Percentiles rank a stretch among this genome's conserved stretches.
These are phyloP conservation scores for Cryoendolithus antarcticus DNA, from an alignment of 2,329 filamentous ascomycete species.

Conservation along the genomic window DNA sequence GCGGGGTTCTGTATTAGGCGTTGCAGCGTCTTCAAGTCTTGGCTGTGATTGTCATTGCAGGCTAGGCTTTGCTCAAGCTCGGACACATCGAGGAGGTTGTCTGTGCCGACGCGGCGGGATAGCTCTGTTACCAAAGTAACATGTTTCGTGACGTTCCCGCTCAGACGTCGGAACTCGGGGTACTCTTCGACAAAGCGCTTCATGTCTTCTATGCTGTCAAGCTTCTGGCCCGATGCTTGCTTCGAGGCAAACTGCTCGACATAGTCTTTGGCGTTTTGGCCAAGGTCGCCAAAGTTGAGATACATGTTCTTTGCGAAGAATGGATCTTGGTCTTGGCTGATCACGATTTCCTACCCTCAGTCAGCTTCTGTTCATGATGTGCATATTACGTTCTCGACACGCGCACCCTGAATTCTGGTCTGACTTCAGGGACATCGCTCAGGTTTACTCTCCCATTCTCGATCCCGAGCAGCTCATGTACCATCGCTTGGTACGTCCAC, in stretches of 20 bases:
- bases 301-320: constrained; percentile 99
- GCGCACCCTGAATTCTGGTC: constrained; percentile 61
- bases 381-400: not conserved
- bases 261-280: constrained; percentile 96
- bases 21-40: constrained; percentile 87
- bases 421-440: constrained; percentile 67
- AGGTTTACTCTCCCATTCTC: constrained; percentile 89
- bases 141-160: constrained; percentile 96
- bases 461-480: constrained; percentile 89
- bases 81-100: constrained; percentile 87
- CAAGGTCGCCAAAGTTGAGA: constrained; percentile 89
- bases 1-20: constrained; percentile 67
- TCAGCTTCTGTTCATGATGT: not conserved
- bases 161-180: constrained; percentile 91
- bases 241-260: constrained; percentile 97
- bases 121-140: constrained; percentile 91
- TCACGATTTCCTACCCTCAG: constrained; percentile 58
- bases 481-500: constrained; percentile 99
- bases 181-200: constrained; percentile 99
- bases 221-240: constrained; percentile 90
- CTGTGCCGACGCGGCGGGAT: constrained; percentile 71
- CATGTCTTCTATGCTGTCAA: constrained; percentile 97
- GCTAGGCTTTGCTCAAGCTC: constrained; percentile 94
- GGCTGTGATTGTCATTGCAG: constrained; percentile 88
- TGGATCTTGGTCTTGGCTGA: constrained; percentile 93